Conservation (phyloP, 1,139 yeast species). For the Kazachstania sp. region DNA sequence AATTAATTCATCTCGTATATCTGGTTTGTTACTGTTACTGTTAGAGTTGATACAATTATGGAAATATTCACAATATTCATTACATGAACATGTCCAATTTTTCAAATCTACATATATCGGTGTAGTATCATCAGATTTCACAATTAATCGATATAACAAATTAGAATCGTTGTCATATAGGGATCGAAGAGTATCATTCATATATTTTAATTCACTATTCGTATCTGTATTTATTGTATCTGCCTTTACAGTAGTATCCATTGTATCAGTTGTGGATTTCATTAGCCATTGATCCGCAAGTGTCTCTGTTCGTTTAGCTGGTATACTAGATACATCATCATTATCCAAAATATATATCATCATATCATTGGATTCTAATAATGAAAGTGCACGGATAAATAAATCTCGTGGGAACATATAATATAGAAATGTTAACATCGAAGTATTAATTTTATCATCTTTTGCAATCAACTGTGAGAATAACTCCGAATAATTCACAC, state of each 20-base stretch:
- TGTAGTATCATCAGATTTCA: conserved; percentile 15
- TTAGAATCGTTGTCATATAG: conserved; percentile 8
- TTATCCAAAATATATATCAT: conserved; percentile 20
- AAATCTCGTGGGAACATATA: conserved; percentile 29
- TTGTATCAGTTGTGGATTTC: not conserved
- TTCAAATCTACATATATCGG: conserved; percentile 26
- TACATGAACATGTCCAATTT: conserved; percentile 29
- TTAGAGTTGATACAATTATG: conserved; percentile 1
- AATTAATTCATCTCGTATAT: conserved; percentile 8
- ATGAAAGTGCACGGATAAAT: conserved; percentile 27
- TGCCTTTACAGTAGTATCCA: not conserved
- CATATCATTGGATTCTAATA: conserved; percentile 27
- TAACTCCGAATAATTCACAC: conserved; percentile 19
- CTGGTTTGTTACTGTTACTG: not conserved
- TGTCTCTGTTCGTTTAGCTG: not conserved
- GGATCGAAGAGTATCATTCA: not conserved
- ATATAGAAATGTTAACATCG: conserved; percentile 26
- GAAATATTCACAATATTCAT: conserved; percentile 19
- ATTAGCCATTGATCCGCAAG: not conserved
- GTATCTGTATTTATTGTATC: not conserved
- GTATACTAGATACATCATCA: not conserved
- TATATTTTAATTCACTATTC: not conserved
- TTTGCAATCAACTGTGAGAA: conserved; percentile 16
- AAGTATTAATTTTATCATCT: conserved; percentile 21
- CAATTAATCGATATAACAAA: conserved; percentile 18